Evolutionary conservation across 2,329 filamentous ascomycete genomes (phyloP), one percentile per base, ranked within the genome.

Genomic region (Phyllosticta capitalensis): DNA sequence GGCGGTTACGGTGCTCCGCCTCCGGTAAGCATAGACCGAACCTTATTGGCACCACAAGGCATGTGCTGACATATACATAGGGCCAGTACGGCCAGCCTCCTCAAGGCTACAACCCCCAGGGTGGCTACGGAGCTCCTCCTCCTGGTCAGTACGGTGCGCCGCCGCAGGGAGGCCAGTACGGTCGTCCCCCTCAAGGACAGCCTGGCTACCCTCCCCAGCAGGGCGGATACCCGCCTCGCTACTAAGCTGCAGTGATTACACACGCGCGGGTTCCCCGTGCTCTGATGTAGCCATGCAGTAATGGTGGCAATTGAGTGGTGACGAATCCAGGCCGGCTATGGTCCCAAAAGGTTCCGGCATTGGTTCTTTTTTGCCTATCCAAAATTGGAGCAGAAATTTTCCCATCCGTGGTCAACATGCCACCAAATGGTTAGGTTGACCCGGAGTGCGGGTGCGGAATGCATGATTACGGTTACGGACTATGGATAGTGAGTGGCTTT

Each of bases 121-220:
- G 63, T 7, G 63, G 63, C 33, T 63, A 62, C 38, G 65, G 64
- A 19, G 63, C 65, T 17, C 68, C 66, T 28, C 68, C 38, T 45
- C 58, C 63, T 10, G 66, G 63, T 6, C 61, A 61, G 21, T 63
- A 62, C 52, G 65, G 64, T 20, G 63, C 65, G n/a, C 68, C 66
- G 21, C 68, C 64, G 9, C 73, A 74, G 55, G 65, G 65, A 19
- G 68, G 66, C 17, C 67, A 67, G 26, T 64, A 63, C 56, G 65
- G 66, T 10, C 64, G 61, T 21, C 63, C 65, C 19, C 65, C 69
- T 52, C 68, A 65, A 19, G 69, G 69, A 9, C 66, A 67, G 10
- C 69, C 70, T 57, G 68, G 69, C 5, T 66, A 64, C 48, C 68
- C 68, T 20, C 58, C 54, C 28, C 53, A 49, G 19, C 58, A 56